phyloP scores from a whole-genome alignment of 2,329 filamentous ascomycete species.

The Beauveria varroae region DNA sequence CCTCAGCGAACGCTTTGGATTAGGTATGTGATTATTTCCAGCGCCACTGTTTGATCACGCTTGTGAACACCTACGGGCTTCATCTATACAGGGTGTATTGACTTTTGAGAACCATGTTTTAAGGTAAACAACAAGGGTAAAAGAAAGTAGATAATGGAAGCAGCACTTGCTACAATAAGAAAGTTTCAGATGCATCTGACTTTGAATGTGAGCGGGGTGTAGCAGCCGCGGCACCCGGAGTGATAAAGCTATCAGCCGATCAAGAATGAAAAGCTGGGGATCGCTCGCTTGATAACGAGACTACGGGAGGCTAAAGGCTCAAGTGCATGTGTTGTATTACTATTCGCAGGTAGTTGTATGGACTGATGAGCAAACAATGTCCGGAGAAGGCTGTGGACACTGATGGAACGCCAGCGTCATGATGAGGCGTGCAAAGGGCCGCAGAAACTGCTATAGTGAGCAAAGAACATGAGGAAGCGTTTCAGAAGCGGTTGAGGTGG shows the following conservation, averaged over 20 bases:
- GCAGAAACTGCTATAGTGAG: background rate
- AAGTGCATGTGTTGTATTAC: background rate
- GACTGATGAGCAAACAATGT: background rate
- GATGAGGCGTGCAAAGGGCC: background rate
- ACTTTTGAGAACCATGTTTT: too few relatives aligned
- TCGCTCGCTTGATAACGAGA: background rate
- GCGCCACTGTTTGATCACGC: background rate
- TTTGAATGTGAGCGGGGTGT: background rate
- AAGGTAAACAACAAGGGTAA: too few relatives aligned
- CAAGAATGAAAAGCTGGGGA: background rate
- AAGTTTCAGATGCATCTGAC: background rate
- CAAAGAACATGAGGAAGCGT: background rate
- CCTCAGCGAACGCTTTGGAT: too few relatives aligned
- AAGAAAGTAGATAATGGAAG: too few relatives aligned
- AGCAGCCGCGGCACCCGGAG: background rate
- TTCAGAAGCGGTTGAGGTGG: too few relatives aligned
- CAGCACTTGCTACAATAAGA: background rate
- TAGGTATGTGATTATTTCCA: too few relatives aligned
- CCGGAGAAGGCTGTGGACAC: constrained; percentile 1
- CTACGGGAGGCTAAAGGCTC: background rate
- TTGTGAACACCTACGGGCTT: background rate
- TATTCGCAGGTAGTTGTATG: background rate
- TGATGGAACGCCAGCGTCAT: constrained; percentile 4
- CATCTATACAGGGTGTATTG: too few relatives aligned
- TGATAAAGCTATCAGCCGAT: background rate